These are phyloP conservation scores for Dichotomocladium elegans DNA, from an alignment of 371 early-diverging fungal species.

Conservation along the genomic window DNA sequence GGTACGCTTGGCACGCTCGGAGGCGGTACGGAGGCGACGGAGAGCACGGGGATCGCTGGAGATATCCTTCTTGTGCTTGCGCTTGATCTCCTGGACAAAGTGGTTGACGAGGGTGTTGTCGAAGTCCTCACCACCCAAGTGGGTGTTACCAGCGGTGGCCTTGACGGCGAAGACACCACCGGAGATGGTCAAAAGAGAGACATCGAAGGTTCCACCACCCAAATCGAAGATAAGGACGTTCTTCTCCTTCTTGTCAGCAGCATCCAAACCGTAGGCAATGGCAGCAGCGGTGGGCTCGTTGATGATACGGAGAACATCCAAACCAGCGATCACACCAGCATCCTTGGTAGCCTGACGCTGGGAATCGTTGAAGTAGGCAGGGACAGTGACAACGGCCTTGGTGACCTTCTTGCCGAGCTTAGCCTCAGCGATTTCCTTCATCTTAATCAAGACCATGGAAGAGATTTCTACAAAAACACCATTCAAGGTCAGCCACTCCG, in stretches of 20 bases:
- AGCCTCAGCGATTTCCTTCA: constrained; percentile 91
- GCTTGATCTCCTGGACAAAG: constrained; percentile 83
- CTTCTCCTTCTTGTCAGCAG: constrained; percentile 73
- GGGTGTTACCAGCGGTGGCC: constrained; percentile 97
- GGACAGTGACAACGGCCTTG: constrained; percentile 81
- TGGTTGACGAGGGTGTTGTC: constrained; percentile 83
- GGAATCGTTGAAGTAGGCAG: constrained; percentile 73
- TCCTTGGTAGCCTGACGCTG: constrained; percentile 99
- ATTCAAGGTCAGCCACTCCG: constrained; percentile 2
- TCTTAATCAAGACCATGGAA: constrained; percentile 88
- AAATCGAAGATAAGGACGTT: constrained; percentile 95
- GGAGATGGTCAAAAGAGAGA: constrained; percentile 93
- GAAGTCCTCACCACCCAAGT: constrained; percentile 98
- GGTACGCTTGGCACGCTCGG: constrained; percentile 96
- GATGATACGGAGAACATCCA: constrained; percentile 96
- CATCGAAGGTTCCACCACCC: constrained; percentile 98
- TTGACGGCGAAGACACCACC: constrained; percentile 93
- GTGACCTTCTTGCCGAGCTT: constrained; percentile 77
- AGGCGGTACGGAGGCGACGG: constrained; percentile 89
- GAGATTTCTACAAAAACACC: constrained; percentile 63
- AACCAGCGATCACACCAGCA: constrained; percentile 93
- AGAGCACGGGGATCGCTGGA: constrained; percentile 81
- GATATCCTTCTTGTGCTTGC: constrained; percentile 76
- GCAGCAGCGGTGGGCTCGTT: constrained; percentile 99
- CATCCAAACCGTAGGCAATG: constrained; percentile 89